phyloP scores from a whole-genome alignment of 768 basidiomycete species.

The Serendipita sp. region DNA sequence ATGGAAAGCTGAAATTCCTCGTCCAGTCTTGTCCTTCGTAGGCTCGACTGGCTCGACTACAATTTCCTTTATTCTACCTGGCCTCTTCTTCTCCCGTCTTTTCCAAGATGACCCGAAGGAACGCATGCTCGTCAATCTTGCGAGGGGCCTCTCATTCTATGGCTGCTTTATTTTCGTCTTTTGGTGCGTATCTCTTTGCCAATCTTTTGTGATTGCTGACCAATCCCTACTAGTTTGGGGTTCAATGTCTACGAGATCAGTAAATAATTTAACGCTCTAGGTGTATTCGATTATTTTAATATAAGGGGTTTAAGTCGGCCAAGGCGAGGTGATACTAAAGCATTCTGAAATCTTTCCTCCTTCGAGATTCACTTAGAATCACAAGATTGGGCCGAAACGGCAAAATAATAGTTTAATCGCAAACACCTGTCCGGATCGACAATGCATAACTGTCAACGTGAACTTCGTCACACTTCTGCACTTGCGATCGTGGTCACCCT shows the following conservation, averaged over 20 bases:
- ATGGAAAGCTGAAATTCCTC: background rate
- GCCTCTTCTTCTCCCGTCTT: constrained; percentile 28
- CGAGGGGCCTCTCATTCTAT: constrained; percentile 54
- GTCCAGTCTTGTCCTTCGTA: constrained; percentile 79
- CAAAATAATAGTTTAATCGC: too few relatives aligned
- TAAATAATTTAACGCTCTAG: background rate
- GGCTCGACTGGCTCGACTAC: constrained; percentile 94
- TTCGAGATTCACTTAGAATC: too few relatives aligned
- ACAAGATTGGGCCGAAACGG: too few relatives aligned
- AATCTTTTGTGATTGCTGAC: background rate
- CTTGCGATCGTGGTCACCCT: too few relatives aligned
- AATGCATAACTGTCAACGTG: too few relatives aligned
- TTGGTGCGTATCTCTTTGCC: constrained; percentile 41
- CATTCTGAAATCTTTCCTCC: too few relatives aligned
- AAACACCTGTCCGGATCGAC: too few relatives aligned
- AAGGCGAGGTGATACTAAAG: too few relatives aligned
- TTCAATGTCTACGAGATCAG: constrained; percentile 60
- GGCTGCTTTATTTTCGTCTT: constrained; percentile 69
- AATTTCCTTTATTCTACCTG: constrained; percentile 80
- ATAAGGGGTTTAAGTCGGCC: too few relatives aligned
- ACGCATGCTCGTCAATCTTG: constrained; percentile 38
- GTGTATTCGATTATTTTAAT: background rate
- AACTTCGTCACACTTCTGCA: too few relatives aligned
- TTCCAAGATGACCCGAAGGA: constrained; percentile 46
- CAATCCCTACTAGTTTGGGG: constrained; percentile 34